Evolutionary conservation across 345 rosid species (phyloP), one percentile per base, ranked within the genome.

Genomic region (Stellera chamaejasme): DNA sequence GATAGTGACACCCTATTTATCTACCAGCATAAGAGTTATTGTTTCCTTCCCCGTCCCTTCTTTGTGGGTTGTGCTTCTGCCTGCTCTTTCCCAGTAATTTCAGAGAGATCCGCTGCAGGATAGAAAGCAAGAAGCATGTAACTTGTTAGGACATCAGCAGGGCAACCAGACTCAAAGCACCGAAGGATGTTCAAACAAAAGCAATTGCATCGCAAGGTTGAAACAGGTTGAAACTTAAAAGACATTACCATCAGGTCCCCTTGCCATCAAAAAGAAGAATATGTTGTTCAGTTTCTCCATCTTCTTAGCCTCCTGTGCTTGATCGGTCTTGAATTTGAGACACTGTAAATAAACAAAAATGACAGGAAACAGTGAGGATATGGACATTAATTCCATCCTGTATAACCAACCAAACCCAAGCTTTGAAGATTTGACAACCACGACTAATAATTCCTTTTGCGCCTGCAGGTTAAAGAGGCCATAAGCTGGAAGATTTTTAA

Each of bases 311-410:
- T 89, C 96, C 67, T 93, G 96, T 60, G 92, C 96, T 78, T 89
- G 94, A 76, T 89, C 97, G 15, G 96, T 93, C 80, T 93, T 93
- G 73, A 93, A 93, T 77, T 93, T 93, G 68, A 93, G 91, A 77
- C 97, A 89, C 99, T 84, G 71, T 53, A 13, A 63, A 27, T 48
- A 56, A 45, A 63, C 39, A 51, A 54, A 53, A 32, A 32, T 32
- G 39, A 32, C 39, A 32, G 39, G 9, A 32, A 32, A 8, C 39
- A 32, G 9, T 4, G 39, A 32, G 39, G 39, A 32, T 32, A 32
- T 5, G 39, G 39, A 32, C 9, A 32, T 32, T 4, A 32, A 32
- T 32, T 32, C 39, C 39, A 32, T 32, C 39, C 39, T 4, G 39
- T 32, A 0, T 32, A 32, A 5, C 9, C 39, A 32, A 32, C 39